These are phyloP conservation scores for Annona cherimola DNA, from an alignment of 164 flowering plant species.

Conservation along the genomic window DNA sequence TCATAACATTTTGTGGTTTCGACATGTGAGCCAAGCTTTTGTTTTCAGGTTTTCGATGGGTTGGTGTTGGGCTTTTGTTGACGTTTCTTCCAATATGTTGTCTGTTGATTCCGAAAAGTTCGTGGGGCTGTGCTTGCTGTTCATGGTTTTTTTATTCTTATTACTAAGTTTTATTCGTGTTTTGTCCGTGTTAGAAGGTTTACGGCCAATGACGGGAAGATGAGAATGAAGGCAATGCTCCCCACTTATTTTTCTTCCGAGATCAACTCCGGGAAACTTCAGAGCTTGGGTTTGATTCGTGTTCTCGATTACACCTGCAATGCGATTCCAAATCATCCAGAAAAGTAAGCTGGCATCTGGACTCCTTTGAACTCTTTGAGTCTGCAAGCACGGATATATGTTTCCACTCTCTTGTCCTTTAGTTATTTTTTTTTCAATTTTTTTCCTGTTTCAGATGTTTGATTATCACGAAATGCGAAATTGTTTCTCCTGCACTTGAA, in stretches of 20 bases:
- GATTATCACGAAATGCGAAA: constrained; percentile 56
- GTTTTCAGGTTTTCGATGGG: no score
- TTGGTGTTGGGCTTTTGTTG: no score
- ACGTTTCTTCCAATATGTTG: no score
- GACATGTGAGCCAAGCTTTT: no score
- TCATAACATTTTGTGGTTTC: no score
- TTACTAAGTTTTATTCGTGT: neutral
- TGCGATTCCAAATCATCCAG: constrained; percentile 64
- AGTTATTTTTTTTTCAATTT: neutral
- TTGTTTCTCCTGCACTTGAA: constrained; percentile 76
- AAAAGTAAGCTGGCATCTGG: constrained; percentile 43
- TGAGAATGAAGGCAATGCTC: constrained; percentile 58
- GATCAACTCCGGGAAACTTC: constrained; percentile 66
- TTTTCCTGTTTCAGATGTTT: constrained; percentile 19
- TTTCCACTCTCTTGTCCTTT: neutral
- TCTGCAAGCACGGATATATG: no score
- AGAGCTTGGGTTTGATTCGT: constrained; percentile 73
- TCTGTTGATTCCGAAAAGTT: no score
- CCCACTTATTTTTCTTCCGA: constrained; percentile 54
- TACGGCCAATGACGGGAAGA: constrained; percentile 70
- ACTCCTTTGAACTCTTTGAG: neutral
- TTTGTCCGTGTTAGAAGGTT: constrained; percentile 36
- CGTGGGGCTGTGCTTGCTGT: no score
- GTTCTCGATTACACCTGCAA: constrained; percentile 70
- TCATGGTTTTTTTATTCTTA: neutral